phyloP scores from a whole-genome alignment of 176 grass and related monocot species.

The Avena atlantica region DNA sequence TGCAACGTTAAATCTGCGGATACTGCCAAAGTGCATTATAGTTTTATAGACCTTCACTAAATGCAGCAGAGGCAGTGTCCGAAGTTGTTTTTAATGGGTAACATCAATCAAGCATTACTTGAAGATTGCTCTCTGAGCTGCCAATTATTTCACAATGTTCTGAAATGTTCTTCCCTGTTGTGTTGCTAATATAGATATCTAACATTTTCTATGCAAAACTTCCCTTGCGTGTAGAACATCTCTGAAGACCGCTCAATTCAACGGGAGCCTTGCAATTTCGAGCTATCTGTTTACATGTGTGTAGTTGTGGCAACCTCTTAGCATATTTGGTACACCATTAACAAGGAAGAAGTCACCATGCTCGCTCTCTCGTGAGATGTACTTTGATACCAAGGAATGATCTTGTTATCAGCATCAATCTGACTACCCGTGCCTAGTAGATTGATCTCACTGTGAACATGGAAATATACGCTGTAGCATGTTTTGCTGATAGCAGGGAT shows the following conservation, averaged over 20 bases:
- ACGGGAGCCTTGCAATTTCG: constrained; percentile 29
- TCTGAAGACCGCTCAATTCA: constrained; percentile 6
- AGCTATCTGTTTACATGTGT: constrained; percentile 12
- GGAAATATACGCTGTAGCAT: constrained; percentile 16
- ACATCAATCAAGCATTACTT: not conserved
- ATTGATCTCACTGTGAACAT: constrained; percentile 36
- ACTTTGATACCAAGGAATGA: constrained; percentile 22
- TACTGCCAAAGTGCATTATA: not conserved
- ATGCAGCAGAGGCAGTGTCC: not conserved
- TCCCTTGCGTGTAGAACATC: constrained; percentile 29
- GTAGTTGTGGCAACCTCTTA: not conserved
- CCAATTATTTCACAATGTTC: constrained; percentile 12
- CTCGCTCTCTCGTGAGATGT: not conserved
- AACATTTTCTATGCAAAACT: not conserved
- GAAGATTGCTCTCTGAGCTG: constrained; percentile 11
- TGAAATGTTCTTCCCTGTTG: not conserved
- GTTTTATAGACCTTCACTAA: not conserved
- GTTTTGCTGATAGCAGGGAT: not conserved
- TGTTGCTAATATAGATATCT: not conserved
- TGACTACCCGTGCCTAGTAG: not conserved
- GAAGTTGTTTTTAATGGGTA: not conserved
- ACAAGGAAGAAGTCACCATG: constrained; percentile 20
- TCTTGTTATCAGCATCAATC: not conserved
- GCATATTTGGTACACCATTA: not conserved
- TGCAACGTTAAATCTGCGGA: not conserved